Base-by-base conservation (phyloP, 495 filamentous ascomycete species). In the Aspergillus steynii region DNA sequence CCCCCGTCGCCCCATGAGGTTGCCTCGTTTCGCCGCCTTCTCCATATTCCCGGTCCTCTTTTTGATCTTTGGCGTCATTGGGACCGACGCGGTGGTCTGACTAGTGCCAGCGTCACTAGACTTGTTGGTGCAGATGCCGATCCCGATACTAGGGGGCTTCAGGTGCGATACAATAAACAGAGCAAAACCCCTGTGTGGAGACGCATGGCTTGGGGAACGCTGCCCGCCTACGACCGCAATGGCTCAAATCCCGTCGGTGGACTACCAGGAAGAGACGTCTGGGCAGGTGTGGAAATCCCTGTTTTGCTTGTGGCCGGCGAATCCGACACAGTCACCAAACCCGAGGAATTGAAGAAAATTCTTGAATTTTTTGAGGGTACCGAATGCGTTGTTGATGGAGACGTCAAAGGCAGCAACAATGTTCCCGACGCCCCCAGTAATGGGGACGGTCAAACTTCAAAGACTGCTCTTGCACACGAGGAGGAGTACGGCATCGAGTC, bases 101-200 rank as follows among this genome's bases (percentile, higher is more conserved):
- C 92, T 26, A 96, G 92, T 63, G 77, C 82, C 26, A 96, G 92
- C 61, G 91, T 98, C 49, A 80, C 71, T 34, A 83, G 94, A 27
- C 91, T 96, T 69, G 89, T 93, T 12, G 94, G 93, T 4, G 72
- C 75, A 14, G 78, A 84, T 61, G 92, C 91, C 10, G 90, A 94
- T 47, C 68, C 77, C 2, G 90, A 93, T 67, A 84, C 89, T 2
- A 90, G 89, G 69, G 85, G 83, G 59, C 79, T 97, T 42, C 94
- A 98, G 72, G 71, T 89, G 29, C 85, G 85, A 27, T 97, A 88
- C 78, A 98, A 98, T 72, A 81, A 81, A 55, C 91, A 96, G 68
- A 94, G 89, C 61, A 82, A 78, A 63, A 92, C 92, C 0, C 80
- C 88, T 0, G 91, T 96, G 0, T 96, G 90, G 85, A 84, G 88